These are phyloP conservation scores for Teunomyces gatunensis DNA, from an alignment of 805 yeast genomes.

Conservation along the genomic window DNA sequence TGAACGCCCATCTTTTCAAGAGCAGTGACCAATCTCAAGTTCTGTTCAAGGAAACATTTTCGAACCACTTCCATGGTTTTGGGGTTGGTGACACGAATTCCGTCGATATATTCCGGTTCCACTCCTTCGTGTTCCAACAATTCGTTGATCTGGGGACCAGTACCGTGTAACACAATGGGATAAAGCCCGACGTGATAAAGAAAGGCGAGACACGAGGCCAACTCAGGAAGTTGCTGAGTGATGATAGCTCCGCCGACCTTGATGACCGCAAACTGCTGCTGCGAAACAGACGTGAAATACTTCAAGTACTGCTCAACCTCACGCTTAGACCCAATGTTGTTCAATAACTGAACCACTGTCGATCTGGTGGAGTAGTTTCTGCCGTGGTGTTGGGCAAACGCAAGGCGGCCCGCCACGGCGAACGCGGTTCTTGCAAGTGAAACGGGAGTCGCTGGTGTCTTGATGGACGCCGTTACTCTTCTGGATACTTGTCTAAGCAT, in stretches of 20 bases:
- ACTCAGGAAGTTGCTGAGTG: slow-evolving; percentile 87
- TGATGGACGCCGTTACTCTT: slow-evolving; percentile 6
- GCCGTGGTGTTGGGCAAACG: background rate
- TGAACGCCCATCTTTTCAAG: slow-evolving; percentile 95
- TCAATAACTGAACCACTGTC: slow-evolving; percentile 90
- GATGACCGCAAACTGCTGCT: slow-evolving; percentile 97
- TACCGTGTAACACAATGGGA: slow-evolving; percentile 96
- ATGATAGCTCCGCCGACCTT: slow-evolving; percentile 99
- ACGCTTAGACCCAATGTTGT: slow-evolving; percentile 94
- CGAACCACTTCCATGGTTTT: slow-evolving; percentile 96
- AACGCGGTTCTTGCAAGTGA: slow-evolving; percentile 1
- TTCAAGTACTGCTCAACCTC: slow-evolving; percentile 97
- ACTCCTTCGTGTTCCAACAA: slow-evolving; percentile 90
- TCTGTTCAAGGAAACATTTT: slow-evolving; percentile 92
- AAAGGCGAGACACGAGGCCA: slow-evolving; percentile 94
- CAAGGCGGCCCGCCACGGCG: slow-evolving; percentile 1
- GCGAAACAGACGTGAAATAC: slow-evolving; percentile 92
- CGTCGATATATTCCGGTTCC: slow-evolving; percentile 94
- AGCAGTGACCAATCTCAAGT: slow-evolving; percentile 91
- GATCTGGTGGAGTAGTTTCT: slow-evolving; percentile 67
- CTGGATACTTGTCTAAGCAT: slow-evolving; percentile 21
- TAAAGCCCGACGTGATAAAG: slow-evolving; percentile 95
- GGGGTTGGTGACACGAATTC: slow-evolving; percentile 92
- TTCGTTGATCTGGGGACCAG: slow-evolving; percentile 98
- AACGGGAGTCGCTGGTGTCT: slow-evolving; percentile 5